These are phyloP conservation scores for Xylariaceae sp. DNA, from an alignment of 2,329 filamentous ascomycete species.

Conservation along the genomic window DNA sequence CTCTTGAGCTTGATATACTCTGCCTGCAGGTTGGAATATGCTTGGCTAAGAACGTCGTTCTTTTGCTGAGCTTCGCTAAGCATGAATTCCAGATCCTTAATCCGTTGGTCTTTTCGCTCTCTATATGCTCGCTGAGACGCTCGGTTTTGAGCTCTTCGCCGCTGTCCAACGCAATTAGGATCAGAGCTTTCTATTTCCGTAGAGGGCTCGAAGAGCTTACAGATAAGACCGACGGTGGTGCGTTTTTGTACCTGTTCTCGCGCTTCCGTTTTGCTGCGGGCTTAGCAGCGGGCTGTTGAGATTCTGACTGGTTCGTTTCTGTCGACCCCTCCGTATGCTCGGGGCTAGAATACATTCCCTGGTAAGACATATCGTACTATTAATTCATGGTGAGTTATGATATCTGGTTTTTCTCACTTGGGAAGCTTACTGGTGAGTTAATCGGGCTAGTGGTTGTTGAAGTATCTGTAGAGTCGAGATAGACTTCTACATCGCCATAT, in stretches of 20 bases:
- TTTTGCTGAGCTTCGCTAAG: slow-evolving; percentile 56
- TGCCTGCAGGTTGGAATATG: slow-evolving; percentile 53
- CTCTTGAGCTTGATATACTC: slow-evolving; percentile 47
- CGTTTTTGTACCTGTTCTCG: slow-evolving; percentile 57
- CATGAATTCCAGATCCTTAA: slow-evolving; percentile 63
- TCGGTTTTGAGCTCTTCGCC: slow-evolving; percentile 62
- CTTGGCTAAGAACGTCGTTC: slow-evolving; percentile 57
- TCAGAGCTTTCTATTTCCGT: slow-evolving; percentile 14
- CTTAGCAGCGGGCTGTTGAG: slow-evolving; percentile 37
- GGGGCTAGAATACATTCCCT: slow-evolving; percentile 29
- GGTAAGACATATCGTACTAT: slow-evolving; percentile 40
- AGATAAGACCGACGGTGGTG: slow-evolving; percentile 51
- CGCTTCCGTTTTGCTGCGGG: slow-evolving; percentile 50
- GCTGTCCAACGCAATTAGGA: slow-evolving; percentile 39
- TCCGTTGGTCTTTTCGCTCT: slow-evolving; percentile 66
- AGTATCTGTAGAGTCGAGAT: slow-evolving; percentile 37
- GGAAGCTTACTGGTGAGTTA: slow-evolving; percentile 40
- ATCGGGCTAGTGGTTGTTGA: slow-evolving; percentile 44
- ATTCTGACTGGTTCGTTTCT: slow-evolving; percentile 27
- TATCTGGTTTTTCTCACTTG: neutral
- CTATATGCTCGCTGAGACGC: slow-evolving; percentile 64
- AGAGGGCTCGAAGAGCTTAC: slow-evolving; percentile 39
- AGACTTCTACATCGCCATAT: slow-evolving; percentile 42
- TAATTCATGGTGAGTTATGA: slow-evolving; percentile 16
- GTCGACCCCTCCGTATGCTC: slow-evolving; percentile 30